Evolutionary conservation across 306 rosid genomes (phyloP), one percentile per base, ranked within the genome.

Genomic region (Astragalus glycyphyllos): DNA sequence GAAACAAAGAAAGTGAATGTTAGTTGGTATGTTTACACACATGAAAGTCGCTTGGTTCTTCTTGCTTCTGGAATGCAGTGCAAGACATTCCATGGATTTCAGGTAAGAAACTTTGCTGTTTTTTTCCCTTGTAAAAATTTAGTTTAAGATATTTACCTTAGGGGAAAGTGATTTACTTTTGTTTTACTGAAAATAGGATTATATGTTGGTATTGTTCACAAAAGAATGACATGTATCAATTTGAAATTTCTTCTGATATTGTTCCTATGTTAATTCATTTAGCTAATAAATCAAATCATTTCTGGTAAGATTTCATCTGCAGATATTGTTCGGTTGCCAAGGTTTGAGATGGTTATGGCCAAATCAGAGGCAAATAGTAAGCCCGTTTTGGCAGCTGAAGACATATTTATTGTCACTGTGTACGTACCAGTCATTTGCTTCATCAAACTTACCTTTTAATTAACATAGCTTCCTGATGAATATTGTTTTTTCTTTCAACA

Each of bases 31-130:
- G 86, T 84, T 62, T 94, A 94, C 77, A 94, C 99, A 7, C 99
- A 94, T 76, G 99, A 94, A 86, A 94, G 99, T 84, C 97, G 99
- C 45, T 76, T 89, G 90, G 95, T 94, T 80, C 95, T 91, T 83
- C 96, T 94, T 65, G 97, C 99, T 77, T 84, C 96, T 83, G 99
- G 99, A 78, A 89, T 94, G 97, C 99, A 91, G 78, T 87, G 97
- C 91, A 94, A 87, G 83, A 87, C 82, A 84, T 91, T 94, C 79
- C 88, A 84, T 16, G 99, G 99, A 58, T 91, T 94, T 89, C 97
- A 94, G 97, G 99, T 91, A 72, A 58, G 74, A 50, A 44, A 31
- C 34, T 55, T 8, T 70, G 35, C 57, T 62, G 37, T 68, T 56
- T 72, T 5, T 11, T 48, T 56, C 45, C 40, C 60, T 72, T 59